Evolutionary conservation across 202 grass and related monocot species (phyloP).

Genomic region (Zoysia matrella): DNA sequence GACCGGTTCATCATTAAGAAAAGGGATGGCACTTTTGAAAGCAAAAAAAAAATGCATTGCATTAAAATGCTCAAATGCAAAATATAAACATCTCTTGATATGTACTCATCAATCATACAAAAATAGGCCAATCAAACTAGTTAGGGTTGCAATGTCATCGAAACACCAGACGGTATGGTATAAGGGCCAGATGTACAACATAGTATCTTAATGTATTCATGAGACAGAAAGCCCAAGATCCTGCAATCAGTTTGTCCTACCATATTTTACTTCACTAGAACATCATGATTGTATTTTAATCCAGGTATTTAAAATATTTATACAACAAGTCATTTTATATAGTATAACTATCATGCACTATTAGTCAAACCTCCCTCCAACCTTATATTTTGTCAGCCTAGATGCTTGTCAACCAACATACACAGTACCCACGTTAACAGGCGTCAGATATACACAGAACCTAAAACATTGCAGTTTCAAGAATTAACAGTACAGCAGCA

Average conservation of each 20-base stretch:
- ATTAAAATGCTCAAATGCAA: background rate
- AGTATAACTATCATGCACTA: background rate
- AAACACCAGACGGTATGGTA: slow-evolving; percentile 16
- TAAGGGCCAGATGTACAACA: background rate
- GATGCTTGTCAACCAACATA: slow-evolving; percentile 19
- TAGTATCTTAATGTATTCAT: background rate
- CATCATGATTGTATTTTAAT: slow-evolving; percentile 3
- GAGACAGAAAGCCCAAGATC: slow-evolving; percentile 18
- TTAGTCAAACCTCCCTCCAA: slow-evolving; percentile 28
- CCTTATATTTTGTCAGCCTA: slow-evolving; percentile 13
- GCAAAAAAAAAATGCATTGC: slow-evolving; percentile 21
- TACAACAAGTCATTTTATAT: slow-evolving; percentile 35
- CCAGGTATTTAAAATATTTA: slow-evolving; percentile 8
- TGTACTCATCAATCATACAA: background rate
- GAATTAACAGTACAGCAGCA: background rate
- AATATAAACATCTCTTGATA: background rate
- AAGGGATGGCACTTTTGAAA: background rate
- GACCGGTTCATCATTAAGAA: background rate
- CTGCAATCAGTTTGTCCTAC: background rate
- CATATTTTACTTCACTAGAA: background rate
- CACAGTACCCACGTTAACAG: background rate
- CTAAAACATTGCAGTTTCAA: background rate
- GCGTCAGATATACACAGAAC: background rate
- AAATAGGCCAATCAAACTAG: slow-evolving; percentile 6
- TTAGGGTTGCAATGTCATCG: background rate